Base-by-base conservation (phyloP, 495 filamentous ascomycete genomes). In the Penicillium robsamsonii region DNA sequence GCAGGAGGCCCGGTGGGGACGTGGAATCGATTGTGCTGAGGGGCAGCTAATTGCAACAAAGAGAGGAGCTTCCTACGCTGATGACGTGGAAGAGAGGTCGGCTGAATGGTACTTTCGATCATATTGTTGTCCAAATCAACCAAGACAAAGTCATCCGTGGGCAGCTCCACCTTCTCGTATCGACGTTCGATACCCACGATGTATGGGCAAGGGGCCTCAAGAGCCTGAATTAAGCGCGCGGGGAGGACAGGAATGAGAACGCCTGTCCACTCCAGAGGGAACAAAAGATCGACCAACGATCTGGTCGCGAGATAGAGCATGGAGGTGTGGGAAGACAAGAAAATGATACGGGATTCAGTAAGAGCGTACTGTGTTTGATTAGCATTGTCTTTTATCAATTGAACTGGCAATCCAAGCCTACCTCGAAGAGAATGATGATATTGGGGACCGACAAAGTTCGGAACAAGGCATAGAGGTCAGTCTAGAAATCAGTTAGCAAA, bases 181-280 rank as follows among this genome's bases (percentile, higher is more conserved):
- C 94, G 84, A 50, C 91, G 81, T 70, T 98, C 94, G 38, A 98
- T 90, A 43, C 94, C 94, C 18, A 96, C 89, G 56, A 98, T 96
- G 65, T 97, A 98, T 0, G 94, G 94, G 59, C 94, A 97, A 17
- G 94, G 94, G 1, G 94, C 94, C 64, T 97, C 93, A 18, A 97
- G 79, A 8, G 90, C 92, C 53, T 92, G 91, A 15, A 97, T 77
- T 35, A 97, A 75, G 30, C 93, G 84, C 17, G 90, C 91, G 22
- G 93, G 93, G 22, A 97, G 78, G 38, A 97, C 83, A 10, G 93
- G 93, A 53, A 97, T 97, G 61, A 95, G 88, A 41, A 97, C 91
- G 60, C 91, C 92, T 17, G 88, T 80, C 93, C 94, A 98, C 45
- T 88, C 87, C 46, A 97, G 72, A 2, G 94, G 94, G 70, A 96